phyloP scores from a whole-genome alignment of 2,329 filamentous ascomycete genomes.

The Nothophoma quercina region DNA sequence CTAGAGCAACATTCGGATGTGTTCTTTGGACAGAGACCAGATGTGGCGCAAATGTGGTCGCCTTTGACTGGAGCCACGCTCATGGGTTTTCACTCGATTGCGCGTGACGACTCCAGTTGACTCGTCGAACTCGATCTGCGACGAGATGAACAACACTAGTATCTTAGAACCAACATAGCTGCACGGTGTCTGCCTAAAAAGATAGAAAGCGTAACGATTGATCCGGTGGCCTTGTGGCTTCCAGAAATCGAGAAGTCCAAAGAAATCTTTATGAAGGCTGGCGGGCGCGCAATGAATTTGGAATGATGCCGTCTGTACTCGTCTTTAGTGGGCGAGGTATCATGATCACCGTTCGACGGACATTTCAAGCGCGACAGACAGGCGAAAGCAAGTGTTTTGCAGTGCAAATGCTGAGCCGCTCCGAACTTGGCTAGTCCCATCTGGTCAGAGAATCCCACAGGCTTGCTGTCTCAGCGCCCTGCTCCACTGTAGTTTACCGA shows the following conservation, averaged over 20 bases:
- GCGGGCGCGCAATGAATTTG: not conserved
- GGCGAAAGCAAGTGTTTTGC: not conserved
- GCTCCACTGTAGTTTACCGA: not conserved
- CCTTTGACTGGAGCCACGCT: too few species aligned
- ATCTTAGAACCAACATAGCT: not conserved
- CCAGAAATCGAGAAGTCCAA: too few species aligned
- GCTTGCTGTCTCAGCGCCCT: not conserved
- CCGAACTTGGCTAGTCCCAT: not conserved
- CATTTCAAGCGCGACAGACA: not conserved
- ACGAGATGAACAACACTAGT: too few species aligned
- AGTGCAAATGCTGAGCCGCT: not conserved
- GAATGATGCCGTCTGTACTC: not conserved
- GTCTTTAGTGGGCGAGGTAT: too few species aligned
- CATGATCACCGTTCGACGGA: too few species aligned
- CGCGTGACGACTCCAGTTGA: too few species aligned
- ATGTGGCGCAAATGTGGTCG: too few species aligned
- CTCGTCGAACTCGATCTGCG: too few species aligned
- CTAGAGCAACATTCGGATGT: too few species aligned
- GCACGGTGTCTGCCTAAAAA: not conserved
- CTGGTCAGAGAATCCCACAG: not conserved
- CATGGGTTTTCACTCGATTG: too few species aligned
- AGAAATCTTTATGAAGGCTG: not conserved
- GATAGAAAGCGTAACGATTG: not conserved
- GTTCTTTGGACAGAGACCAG: too few species aligned
- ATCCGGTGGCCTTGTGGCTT: conserved; percentile 7